Conservation (phyloP, 441 rosid species). For the Populus tomentosa region DNA sequence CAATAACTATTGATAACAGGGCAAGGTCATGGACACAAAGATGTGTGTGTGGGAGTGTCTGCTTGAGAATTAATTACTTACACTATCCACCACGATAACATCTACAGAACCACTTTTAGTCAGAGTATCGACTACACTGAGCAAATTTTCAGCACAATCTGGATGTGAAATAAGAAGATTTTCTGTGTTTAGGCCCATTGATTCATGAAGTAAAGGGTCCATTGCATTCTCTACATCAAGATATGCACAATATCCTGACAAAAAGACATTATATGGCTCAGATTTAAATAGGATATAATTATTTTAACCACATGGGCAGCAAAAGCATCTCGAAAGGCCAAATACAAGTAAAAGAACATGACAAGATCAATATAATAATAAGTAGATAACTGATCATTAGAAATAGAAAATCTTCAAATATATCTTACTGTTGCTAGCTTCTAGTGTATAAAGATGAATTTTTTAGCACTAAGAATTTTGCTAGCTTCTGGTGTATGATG, state of each 20-base stretch:
- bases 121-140: slow-evolving; percentile 68
- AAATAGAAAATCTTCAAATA: neutral
- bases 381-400: neutral
- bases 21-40: neutral
- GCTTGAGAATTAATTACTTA: neutral
- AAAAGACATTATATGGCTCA: neutral
- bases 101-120: slow-evolving; percentile 39
- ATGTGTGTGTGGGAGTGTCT: neutral
- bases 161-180: slow-evolving; percentile 83
- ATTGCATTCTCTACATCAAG: slow-evolving; percentile 94
- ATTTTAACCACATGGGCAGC: neutral
- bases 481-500: neutral
- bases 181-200: slow-evolving; percentile 72
- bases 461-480: neutral
- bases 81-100: slow-evolving; percentile 49
- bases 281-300: slow-evolving; percentile 5
- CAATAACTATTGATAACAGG: neutral
- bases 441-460: neutral
- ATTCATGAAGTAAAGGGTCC: slow-evolving; percentile 64
- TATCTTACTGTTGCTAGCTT: neutral
- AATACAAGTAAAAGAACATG: neutral
- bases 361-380: neutral
- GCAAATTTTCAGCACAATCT: slow-evolving; percentile 81
- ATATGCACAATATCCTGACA: slow-evolving; percentile 82
- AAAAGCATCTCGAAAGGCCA: neutral